Percentiles rank a stretch among this genome's conserved stretches.
Evolutionary conservation across 2,329 filamentous ascomycete species (phyloP).

Genomic region (Metarhizium humberi): DNA sequence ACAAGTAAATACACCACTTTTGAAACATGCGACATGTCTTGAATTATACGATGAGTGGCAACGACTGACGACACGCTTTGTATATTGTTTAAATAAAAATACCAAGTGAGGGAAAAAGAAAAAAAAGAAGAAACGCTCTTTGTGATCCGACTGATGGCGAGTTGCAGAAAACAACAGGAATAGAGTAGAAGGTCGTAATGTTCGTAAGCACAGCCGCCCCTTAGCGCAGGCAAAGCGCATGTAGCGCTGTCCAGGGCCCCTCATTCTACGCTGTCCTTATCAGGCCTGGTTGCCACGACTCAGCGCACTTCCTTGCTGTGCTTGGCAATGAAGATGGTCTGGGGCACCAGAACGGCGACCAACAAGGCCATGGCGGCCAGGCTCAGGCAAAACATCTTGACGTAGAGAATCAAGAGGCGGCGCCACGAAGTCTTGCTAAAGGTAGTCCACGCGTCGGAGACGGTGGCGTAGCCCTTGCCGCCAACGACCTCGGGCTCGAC

Average conservation of each 20-base stretch:
- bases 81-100: not conserved
- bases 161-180: not conserved
- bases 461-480: conserved; percentile 60
- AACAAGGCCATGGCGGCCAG: conserved; percentile 38
- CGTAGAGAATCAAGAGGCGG: conserved; percentile 64
- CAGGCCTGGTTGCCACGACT: not conserved
- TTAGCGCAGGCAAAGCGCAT: not conserved
- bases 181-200: not conserved
- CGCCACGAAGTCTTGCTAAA: conserved; percentile 65
- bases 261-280: not conserved
- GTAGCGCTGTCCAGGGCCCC: not conserved
- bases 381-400: conserved; percentile 57
- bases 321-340: conserved; percentile 35
- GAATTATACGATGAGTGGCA: not conserved
- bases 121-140: too few relatives aligned
- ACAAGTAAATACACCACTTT: conserved; percentile 16
- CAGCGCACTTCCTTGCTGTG: conserved; percentile 4
- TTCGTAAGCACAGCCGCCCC: not conserved
- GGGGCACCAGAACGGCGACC: conserved; percentile 35
- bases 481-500: conserved; percentile 66
- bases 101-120: too few relatives aligned
- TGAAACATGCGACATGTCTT: not conserved
- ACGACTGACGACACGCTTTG: not conserved
- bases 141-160: not conserved
- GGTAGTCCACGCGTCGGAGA: conserved; percentile 69